phyloP scores from a whole-genome alignment of 306 rosid genomes.

The Cicer arietinum region DNA sequence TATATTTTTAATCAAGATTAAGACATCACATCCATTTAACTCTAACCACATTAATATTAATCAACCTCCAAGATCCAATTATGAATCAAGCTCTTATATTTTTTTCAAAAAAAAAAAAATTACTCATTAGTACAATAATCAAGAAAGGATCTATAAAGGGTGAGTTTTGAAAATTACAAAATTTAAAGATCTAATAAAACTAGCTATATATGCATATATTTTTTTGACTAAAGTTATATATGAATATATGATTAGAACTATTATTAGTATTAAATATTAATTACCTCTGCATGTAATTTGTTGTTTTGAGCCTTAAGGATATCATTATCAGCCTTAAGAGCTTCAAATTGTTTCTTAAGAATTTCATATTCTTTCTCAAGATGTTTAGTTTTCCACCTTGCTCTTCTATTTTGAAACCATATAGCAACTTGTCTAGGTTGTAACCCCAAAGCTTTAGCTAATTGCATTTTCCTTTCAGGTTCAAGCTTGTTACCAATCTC shows the following conservation, averaged over 20 bases:
- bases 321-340: conserved; percentile 78
- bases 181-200: neutral
- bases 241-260: neutral
- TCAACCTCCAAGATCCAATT: neutral
- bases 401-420: conserved; percentile 96
- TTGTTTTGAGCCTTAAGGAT: conserved; percentile 75
- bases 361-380: conserved; percentile 82
- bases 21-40: neutral
- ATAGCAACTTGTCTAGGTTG: conserved; percentile 94
- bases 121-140: neutral
- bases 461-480: conserved; percentile 88
- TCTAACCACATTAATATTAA: neutral
- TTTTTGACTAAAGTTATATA: no score
- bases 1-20: conserved; percentile 13
- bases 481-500: conserved; percentile 93
- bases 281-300: conserved; percentile 81
- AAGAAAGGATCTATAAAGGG: neutral
- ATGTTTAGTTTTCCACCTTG: conserved; percentile 95
- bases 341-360: conserved; percentile 82
- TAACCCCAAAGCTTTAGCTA: conserved; percentile 78
- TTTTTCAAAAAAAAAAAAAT: neutral
- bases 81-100: neutral
- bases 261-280: neutral
- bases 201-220: neutral
- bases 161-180: neutral